These are phyloP conservation scores for Podila epicladia DNA, from an alignment of 192 early-diverging fungal genomes.

Conservation along the genomic window DNA sequence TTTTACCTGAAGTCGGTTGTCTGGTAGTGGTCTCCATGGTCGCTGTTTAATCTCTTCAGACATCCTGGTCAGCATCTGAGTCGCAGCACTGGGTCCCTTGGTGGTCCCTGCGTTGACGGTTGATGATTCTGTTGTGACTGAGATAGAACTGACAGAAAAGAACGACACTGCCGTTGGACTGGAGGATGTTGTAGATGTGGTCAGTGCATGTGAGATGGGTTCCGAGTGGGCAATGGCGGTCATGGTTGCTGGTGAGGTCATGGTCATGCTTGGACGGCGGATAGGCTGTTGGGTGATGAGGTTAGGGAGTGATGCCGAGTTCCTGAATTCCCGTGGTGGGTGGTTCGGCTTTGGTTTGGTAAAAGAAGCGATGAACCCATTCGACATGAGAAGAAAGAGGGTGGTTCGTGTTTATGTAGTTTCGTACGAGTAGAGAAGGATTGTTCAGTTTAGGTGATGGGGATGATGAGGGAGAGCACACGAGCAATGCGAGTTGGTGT, in stretches of 20 bases:
- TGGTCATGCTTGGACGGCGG: conserved; percentile 30
- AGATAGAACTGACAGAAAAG: neutral
- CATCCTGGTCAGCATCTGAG: conserved; percentile 25
- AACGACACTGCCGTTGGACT: neutral
- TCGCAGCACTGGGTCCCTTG: conserved; percentile 16
- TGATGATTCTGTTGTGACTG: neutral
- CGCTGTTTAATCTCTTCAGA: conserved; percentile 46
- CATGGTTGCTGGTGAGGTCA: conserved; percentile 1
- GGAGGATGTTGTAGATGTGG: neutral
- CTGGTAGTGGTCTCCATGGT: conserved; percentile 46
- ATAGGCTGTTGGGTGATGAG: conserved; percentile 42
- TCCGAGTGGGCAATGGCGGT: conserved; percentile 11
- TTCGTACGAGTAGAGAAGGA: neutral
- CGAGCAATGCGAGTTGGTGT: neutral
- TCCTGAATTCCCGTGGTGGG: neutral
- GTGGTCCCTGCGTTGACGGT: neutral
- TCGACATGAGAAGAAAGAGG: conserved; percentile 24
- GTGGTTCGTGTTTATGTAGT: neutral
- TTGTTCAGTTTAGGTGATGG: too few species aligned
- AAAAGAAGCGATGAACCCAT: conserved; percentile 23
- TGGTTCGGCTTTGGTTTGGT: conserved; percentile 13
- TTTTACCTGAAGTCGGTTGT: conserved; percentile 43
- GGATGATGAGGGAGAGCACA: neutral
- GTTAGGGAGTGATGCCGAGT: conserved; percentile 19
- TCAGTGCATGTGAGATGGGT: neutral